A percentile compares a stretch with the other conserved stretches of the same genome.
These are phyloP conservation scores for Coelastrella sp. DNA, from an alignment of 139 green algal species.

Conservation along the genomic window DNA sequence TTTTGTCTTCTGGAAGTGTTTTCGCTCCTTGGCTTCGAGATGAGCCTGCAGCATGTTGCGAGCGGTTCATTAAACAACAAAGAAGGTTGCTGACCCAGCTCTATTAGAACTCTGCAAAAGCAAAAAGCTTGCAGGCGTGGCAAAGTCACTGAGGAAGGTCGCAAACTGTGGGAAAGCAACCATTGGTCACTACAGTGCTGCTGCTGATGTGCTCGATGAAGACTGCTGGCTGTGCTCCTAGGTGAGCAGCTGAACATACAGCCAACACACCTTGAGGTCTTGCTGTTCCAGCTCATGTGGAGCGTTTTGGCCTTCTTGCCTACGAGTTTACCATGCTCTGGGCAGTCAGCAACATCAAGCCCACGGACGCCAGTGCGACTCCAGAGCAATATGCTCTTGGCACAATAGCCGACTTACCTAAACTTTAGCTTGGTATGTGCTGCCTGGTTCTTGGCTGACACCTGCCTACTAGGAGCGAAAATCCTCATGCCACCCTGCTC, in stretches of 20 bases:
- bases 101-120: too few species aligned
- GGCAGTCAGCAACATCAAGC: not conserved
- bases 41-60: constrained; percentile 56
- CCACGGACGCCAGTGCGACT: not conserved
- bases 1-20: constrained; percentile 77
- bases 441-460: constrained; percentile 80
- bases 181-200: too few species aligned
- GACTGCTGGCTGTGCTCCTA: too few species aligned
- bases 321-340: not conserved
- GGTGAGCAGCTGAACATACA: not conserved
- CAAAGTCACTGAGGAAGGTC: too few species aligned
- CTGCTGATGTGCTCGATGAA: too few species aligned
- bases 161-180: too few species aligned
- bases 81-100: too few species aligned
- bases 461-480: constrained; percentile 74
- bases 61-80: too few species aligned
- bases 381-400: not conserved
- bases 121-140: too few species aligned
- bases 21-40: constrained; percentile 86
- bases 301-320: constrained; percentile 74
- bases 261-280: constrained; percentile 61
- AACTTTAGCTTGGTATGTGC: constrained; percentile 89
- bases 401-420: constrained; percentile 82
- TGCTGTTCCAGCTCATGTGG: constrained; percentile 60
- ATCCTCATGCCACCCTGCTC: constrained; percentile 89